Percentiles rank a stretch among this genome's conserved stretches.
Conservation (phyloP, 2,329 filamentous ascomycete genomes). For the Rutstroemia sp. region DNA sequence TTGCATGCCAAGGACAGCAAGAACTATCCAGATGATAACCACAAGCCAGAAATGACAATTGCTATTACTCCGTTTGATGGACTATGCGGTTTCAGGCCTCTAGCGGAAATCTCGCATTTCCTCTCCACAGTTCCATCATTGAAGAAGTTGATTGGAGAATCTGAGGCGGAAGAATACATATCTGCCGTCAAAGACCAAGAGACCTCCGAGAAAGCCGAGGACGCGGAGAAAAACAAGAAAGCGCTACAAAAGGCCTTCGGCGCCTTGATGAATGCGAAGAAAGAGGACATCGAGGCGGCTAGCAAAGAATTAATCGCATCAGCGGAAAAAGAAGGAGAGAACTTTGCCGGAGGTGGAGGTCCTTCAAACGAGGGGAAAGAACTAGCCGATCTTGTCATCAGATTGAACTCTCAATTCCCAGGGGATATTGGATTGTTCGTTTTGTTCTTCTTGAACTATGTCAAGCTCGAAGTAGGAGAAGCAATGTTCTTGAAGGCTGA, state of each 20-base stretch:
- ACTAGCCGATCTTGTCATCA: constrained; percentile 67
- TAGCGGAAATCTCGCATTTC: constrained; percentile 82
- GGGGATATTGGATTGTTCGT: constrained; percentile 89
- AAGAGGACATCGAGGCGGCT: constrained; percentile 56
- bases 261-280: constrained; percentile 70
- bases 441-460: constrained; percentile 94
- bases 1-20: constrained; percentile 79
- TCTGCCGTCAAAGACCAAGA: constrained; percentile 46
- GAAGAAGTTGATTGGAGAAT: constrained; percentile 58
- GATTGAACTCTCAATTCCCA: constrained; percentile 79
- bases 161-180: constrained; percentile 50
- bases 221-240: constrained; percentile 61
- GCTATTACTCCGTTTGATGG: constrained; percentile 95
- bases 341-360: constrained; percentile 70
- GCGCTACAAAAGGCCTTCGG: constrained; percentile 70
- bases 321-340: constrained; percentile 58
- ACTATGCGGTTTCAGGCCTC: constrained; percentile 87
- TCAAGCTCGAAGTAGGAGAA: constrained; percentile 80
- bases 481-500: constrained; percentile 95
- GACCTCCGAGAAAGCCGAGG: constrained; percentile 30
- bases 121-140: constrained; percentile 52
- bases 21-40: constrained; percentile 98
- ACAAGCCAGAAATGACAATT: constrained; percentile 99
- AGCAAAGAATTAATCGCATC: constrained; percentile 63
- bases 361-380: constrained; percentile 60